Percentiles rank a stretch among this genome's conserved stretches.
Evolutionary conservation across 345 rosid genomes (phyloP).

Genomic region (Sisymbrium altissimum): DNA sequence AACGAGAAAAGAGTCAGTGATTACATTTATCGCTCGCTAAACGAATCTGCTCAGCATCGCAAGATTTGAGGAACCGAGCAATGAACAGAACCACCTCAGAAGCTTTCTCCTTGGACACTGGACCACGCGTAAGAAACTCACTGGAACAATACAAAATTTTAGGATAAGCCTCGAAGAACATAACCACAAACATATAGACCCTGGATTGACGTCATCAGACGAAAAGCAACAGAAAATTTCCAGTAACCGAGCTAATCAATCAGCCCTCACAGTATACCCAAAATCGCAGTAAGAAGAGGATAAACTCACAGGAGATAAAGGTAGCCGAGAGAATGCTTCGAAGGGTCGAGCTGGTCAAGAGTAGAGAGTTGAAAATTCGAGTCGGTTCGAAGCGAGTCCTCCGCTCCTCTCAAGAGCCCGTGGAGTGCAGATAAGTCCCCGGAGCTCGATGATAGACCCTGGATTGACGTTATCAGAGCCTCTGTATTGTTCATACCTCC

Average conservation of each 20-base stretch:
- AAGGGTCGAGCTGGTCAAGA: conserved; percentile 70
- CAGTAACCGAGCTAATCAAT: neutral
- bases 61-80: conserved; percentile 62
- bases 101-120: conserved; percentile 53
- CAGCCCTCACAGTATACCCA: neutral
- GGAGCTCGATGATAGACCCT: conserved; percentile 48
- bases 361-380: conserved; percentile 39
- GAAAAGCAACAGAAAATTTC: neutral
- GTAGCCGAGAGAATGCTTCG: conserved; percentile 71
- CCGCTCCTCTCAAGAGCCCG: conserved; percentile 44
- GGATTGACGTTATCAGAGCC: conserved; percentile 54
- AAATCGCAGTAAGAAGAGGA: neutral
- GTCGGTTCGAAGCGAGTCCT: conserved; percentile 51
- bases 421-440: conserved; percentile 53
- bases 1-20: neutral
- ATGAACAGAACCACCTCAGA: conserved; percentile 36
- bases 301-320: conserved; percentile 59
- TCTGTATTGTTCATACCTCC: conserved; percentile 45
- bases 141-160: too few species aligned
- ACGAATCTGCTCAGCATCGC: conserved; percentile 67
- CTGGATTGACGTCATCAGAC: too few species aligned
- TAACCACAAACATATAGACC: too few species aligned
- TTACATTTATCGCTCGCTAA: conserved; percentile 77
- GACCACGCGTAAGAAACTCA: conserved; percentile 47
- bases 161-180: too few species aligned